phyloP scores from a whole-genome alignment of 2,329 filamentous ascomycete species.

The Epichloe sylvatica region DNA sequence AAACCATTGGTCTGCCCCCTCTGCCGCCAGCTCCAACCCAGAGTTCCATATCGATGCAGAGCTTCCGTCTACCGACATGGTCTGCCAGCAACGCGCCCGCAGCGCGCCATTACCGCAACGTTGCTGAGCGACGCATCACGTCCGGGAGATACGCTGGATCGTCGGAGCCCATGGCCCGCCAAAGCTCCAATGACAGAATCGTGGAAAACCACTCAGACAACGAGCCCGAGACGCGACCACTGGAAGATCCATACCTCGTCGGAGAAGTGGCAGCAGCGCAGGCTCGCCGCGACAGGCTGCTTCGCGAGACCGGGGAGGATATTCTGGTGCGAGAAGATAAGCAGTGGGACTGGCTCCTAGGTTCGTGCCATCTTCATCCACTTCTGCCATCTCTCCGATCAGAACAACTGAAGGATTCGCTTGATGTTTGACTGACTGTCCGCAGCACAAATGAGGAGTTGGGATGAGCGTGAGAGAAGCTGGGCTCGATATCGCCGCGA shows the following conservation, averaged over 20 bases:
- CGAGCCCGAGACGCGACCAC: slow-evolving; percentile 25
- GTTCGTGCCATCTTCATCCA: slow-evolving; percentile 25
- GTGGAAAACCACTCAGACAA: neutral
- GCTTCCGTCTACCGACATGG: slow-evolving; percentile 47
- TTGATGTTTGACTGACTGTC: neutral
- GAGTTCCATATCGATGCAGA: slow-evolving; percentile 29
- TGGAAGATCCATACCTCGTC: slow-evolving; percentile 55
- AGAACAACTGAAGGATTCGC: neutral
- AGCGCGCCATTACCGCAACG: slow-evolving; percentile 47
- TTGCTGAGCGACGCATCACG: slow-evolving; percentile 47
- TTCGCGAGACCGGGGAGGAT: slow-evolving; percentile 40
- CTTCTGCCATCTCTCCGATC: neutral
- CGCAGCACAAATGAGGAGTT: slow-evolving; percentile 35
- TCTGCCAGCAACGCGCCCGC: slow-evolving; percentile 39
- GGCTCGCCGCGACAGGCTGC: slow-evolving; percentile 42
- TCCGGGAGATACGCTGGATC: slow-evolving; percentile 24
- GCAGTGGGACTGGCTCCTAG: slow-evolving; percentile 47
- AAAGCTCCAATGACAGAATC: slow-evolving; percentile 1
- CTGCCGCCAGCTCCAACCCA: slow-evolving; percentile 28
- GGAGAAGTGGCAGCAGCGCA: slow-evolving; percentile 49
- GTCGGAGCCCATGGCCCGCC: slow-evolving; percentile 13
- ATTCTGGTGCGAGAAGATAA: slow-evolving; percentile 42
- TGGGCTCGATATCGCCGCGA: slow-evolving; percentile 30
- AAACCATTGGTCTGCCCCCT: slow-evolving; percentile 35
- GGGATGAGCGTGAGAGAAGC: slow-evolving; percentile 36